Evolutionary conservation across 495 filamentous ascomycete species (phyloP).

Genomic region (Neurospora sp.): DNA sequence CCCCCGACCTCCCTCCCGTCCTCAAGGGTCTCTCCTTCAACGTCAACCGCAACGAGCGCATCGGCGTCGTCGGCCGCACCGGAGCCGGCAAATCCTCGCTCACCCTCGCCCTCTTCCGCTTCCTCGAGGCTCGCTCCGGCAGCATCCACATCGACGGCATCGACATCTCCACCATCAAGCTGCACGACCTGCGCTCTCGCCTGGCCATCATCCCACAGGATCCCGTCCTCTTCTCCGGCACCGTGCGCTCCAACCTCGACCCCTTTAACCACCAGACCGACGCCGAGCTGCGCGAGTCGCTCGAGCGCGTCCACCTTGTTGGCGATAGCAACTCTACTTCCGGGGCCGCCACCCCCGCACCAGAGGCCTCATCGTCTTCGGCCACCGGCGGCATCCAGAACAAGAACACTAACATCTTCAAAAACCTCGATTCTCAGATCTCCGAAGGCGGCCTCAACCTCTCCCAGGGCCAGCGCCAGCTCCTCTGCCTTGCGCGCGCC

Average conservation of each 20-base stretch:
- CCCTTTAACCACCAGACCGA: conserved; percentile 67
- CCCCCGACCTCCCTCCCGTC: conserved; percentile 62
- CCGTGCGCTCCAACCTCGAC: conserved; percentile 73
- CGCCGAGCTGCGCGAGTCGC: conserved; percentile 58
- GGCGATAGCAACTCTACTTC: conserved; percentile 28
- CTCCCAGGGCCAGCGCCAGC: conserved; percentile 80
- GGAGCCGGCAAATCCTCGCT: conserved; percentile 82
- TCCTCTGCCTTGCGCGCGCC: conserved; percentile 79
- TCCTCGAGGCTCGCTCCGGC: conserved; percentile 63
- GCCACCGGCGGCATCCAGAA: conserved; percentile 14
- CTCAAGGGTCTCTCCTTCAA: conserved; percentile 65
- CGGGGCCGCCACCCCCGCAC: conserved; percentile 17
- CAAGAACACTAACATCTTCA: conserved; percentile 54
- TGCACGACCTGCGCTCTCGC: conserved; percentile 62
- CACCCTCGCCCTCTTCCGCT: conserved; percentile 75
- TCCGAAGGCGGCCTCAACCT: conserved; percentile 72
- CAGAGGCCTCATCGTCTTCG: conserved; percentile 2
- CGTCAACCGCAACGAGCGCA: conserved; percentile 59
- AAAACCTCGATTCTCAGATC: conserved; percentile 49
- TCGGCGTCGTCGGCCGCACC: conserved; percentile 79
- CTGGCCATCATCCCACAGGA: conserved; percentile 75
- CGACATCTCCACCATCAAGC: conserved; percentile 63
- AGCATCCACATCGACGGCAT: conserved; percentile 65
- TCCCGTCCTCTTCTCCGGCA: conserved; percentile 80
- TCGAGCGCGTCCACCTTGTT: conserved; percentile 68